These are phyloP conservation scores for Tillandsia fasciculata DNA, from an alignment of 176 grass and related monocot species.

Conservation along the genomic window DNA sequence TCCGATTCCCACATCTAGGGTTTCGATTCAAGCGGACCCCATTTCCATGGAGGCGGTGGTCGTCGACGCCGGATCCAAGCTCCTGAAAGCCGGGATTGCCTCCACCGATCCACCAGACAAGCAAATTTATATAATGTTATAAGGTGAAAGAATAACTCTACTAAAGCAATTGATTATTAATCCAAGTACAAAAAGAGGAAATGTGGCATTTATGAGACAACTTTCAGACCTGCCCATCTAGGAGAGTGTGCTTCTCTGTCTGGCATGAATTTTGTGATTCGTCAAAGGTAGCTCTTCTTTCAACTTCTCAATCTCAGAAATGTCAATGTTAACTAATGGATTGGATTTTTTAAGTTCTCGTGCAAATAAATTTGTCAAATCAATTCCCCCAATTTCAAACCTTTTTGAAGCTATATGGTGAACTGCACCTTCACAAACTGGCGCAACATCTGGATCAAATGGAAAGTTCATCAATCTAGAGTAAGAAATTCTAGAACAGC, in stretches of 20 bases:
- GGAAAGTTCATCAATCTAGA: not conserved
- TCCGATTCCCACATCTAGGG: conserved; percentile 17
- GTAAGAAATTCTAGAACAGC: not conserved
- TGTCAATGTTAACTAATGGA: conserved; percentile 63
- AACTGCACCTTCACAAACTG: conserved; percentile 94
- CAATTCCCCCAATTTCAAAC: conserved; percentile 82
- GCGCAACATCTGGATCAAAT: conserved; percentile 73
- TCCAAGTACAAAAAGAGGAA: not conserved
- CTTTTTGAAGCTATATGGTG: conserved; percentile 86
- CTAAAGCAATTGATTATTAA: not conserved
- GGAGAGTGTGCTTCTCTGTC: conserved; percentile 76
- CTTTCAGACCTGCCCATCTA: conserved; percentile 80
- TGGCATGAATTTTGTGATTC: conserved; percentile 47
- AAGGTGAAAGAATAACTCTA: not conserved
- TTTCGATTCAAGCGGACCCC: conserved; percentile 5
- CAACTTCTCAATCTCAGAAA: conserved; percentile 73
- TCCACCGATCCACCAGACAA: conserved; percentile 38
- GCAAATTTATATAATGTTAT: not conserved
- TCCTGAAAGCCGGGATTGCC: conserved; percentile 87
- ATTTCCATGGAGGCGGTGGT: conserved; percentile 81
- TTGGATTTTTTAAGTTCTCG: conserved; percentile 78
- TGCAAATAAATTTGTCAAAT: conserved; percentile 85
- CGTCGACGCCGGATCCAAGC: conserved; percentile 86
- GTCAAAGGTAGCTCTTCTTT: conserved; percentile 83
- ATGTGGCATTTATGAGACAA: not conserved